Evolutionary conservation across 768 basidiomycete species (phyloP).

Genomic region (Leccinum imitatum): DNA sequence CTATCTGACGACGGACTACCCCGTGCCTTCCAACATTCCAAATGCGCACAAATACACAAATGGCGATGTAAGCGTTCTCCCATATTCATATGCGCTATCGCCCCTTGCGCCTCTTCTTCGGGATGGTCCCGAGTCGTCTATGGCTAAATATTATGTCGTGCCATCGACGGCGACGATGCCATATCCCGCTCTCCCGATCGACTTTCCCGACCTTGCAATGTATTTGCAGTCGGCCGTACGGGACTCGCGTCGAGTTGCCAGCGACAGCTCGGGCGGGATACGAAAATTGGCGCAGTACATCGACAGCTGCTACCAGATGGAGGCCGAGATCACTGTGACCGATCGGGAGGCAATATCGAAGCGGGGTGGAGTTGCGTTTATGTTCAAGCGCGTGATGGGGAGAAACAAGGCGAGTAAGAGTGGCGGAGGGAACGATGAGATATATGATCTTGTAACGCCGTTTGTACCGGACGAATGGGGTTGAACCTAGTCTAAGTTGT

Average conservation of each 20-base stretch:
- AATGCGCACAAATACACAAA: conserved; percentile 50
- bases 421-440: conserved; percentile 69
- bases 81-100: conserved; percentile 69
- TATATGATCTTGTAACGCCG: conserved; percentile 79
- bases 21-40: conserved; percentile 47
- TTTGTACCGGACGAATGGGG: conserved; percentile 79
- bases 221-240: conserved; percentile 73
- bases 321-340: conserved; percentile 25
- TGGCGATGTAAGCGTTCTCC: conserved; percentile 63
- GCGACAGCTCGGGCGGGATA: conserved; percentile 59
- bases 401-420: conserved; percentile 45
- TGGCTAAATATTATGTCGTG: conserved; percentile 72
- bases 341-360: conserved; percentile 41
- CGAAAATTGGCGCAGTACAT: conserved; percentile 71
- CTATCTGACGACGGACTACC: conserved; percentile 76
- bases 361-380: conserved; percentile 45
- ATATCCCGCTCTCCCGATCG: conserved; percentile 69
- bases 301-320: conserved; percentile 61
- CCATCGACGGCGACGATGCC: conserved; percentile 60
- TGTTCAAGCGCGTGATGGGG: conserved; percentile 63
- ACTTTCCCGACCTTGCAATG: conserved; percentile 71
- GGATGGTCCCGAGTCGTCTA: conserved; percentile 57
- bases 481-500: conserved; percentile 25
- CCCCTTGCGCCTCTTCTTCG: conserved; percentile 60
- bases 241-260: conserved; percentile 59